A percentile compares a stretch with the other conserved stretches of the same genome.
phyloP scores from a whole-genome alignment of 805 yeast genomes.

The Candida tibetensis region DNA sequence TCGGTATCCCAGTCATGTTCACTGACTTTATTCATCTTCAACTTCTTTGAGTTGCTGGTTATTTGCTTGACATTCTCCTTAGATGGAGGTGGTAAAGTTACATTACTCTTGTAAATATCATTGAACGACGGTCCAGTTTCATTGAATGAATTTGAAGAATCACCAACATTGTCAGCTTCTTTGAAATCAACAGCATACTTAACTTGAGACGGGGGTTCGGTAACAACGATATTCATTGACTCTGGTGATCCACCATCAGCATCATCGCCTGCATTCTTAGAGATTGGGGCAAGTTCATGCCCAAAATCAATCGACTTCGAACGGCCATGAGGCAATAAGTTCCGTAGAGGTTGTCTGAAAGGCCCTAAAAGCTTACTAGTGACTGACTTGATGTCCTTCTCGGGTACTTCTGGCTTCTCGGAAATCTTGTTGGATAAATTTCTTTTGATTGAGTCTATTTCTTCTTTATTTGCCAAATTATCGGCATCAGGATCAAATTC shows the following conservation, averaged over 20 bases:
- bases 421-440: neutral
- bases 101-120: slow-evolving; percentile 9
- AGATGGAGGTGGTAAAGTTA: neutral
- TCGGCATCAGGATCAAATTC: slow-evolving; percentile 11
- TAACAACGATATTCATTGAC: slow-evolving; percentile 22
- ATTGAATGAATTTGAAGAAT: slow-evolving; percentile 2
- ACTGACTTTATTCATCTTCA: slow-evolving; percentile 6
- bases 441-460: too few species aligned
- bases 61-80: slow-evolving; percentile 7
- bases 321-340: slow-evolving; percentile 1
- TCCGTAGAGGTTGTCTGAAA: neutral
- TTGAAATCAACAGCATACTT: slow-evolving; percentile 41
- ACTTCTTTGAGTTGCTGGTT: slow-evolving; percentile 7
- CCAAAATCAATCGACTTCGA: slow-evolving; percentile 11
- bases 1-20: slow-evolving; percentile 3
- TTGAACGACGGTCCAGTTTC: slow-evolving; percentile 9
- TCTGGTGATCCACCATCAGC: slow-evolving; percentile 4
- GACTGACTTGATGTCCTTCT: neutral
- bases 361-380: neutral
- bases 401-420: neutral
- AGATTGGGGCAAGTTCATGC: neutral
- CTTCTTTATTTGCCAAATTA: neutral
- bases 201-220: slow-evolving; percentile 38
- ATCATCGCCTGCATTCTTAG: neutral
- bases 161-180: slow-evolving; percentile 15